Base-by-base conservation (phyloP, 805 yeast species). In the Lachancea kluyveri region DNA sequence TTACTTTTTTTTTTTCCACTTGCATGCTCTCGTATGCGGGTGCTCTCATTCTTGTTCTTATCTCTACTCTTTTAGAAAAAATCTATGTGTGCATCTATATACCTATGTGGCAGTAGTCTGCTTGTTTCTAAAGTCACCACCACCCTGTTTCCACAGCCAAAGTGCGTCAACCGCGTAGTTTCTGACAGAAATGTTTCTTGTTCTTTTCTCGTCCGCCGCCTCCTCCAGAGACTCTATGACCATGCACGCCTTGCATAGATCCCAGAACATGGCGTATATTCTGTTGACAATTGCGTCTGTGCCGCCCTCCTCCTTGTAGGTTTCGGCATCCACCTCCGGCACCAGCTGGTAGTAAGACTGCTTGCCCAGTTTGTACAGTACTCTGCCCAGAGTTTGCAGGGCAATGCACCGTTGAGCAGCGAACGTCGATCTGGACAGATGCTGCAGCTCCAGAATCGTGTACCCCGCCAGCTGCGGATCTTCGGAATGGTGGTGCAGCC, bases 391-490 rank as follows among this genome's bases (percentile, higher is more conserved):
- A 6, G 92, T 83, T 51, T 83, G 84, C 20, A 88, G 77, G 6
- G 96, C 86, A 8, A 92, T 70, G 39, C 92, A 76, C 28, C 96
- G 65, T 59, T 92, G 99, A 0, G 94, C 77, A 1, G 94, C 75
- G 34, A 80, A 74, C 2, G 80, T 73, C 2, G 95, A 84, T 41
- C 95, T 67, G 4, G 87, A 62, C 28, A 85, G 67, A 44, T 81
- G 92, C 1, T 81, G 79, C 31, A 92, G 65, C 52, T 92, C 99
- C 0, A 74, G 65, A 15, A 92, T 53, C 0, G 96, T 88, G 55
- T 92, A 92, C 0, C 99, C 99, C 0, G 97, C 95, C 31, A 88
- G 65, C 26, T 78, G 77, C 0, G 97, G 96, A 28, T 80, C 77
- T 8, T 80, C 85, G 0, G 96, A 71, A 57, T 92, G 99, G 54